A percentile compares a stretch with the other conserved stretches of the same genome.
phyloP scores from a whole-genome alignment of 208 protist species.

The Crithidia sp. region DNA sequence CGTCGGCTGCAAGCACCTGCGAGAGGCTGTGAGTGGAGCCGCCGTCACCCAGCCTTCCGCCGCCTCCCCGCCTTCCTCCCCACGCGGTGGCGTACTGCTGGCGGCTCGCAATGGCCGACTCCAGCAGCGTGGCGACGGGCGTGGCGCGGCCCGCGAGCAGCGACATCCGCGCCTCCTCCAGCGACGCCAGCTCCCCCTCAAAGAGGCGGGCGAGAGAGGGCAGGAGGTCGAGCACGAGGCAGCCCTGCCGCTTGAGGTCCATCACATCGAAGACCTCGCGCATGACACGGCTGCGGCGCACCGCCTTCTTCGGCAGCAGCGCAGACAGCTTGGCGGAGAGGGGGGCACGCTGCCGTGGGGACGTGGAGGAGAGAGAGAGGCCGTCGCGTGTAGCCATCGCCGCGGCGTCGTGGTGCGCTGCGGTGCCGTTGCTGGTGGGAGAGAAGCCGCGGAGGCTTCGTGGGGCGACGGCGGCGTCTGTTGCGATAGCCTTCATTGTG shows the following conservation, averaged over 20 bases:
- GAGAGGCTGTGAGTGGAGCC: background rate
- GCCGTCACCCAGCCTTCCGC: background rate
- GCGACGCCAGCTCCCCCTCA: conserved; percentile 44
- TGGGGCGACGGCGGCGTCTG: background rate
- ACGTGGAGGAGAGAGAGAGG: background rate
- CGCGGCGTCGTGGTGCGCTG: conserved; percentile 5
- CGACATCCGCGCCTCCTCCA: conserved; percentile 24
- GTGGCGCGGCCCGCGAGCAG: conserved; percentile 3
- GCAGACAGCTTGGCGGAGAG: conserved; percentile 21
- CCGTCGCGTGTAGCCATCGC: background rate
- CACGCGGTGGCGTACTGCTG: conserved; percentile 12
- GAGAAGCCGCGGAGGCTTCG: conserved; percentile 1
- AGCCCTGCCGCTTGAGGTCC: conserved; percentile 53
- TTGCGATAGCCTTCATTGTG: background rate
- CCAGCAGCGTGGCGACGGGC: conserved; percentile 14
- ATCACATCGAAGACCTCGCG: conserved; percentile 66
- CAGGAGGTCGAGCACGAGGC: conserved; percentile 38
- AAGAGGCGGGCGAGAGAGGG: conserved; percentile 50
- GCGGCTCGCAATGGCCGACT: conserved; percentile 12
- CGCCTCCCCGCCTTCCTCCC: background rate
- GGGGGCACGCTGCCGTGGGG: background rate
- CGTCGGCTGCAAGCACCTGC: conserved; percentile 4
- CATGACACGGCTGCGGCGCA: conserved; percentile 51
- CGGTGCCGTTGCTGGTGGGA: background rate
- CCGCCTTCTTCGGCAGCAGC: conserved; percentile 28